Evolutionary conservation across 331 rosid species (phyloP), one percentile per base, ranked within the genome.

Genomic region (Quercus phellos): DNA sequence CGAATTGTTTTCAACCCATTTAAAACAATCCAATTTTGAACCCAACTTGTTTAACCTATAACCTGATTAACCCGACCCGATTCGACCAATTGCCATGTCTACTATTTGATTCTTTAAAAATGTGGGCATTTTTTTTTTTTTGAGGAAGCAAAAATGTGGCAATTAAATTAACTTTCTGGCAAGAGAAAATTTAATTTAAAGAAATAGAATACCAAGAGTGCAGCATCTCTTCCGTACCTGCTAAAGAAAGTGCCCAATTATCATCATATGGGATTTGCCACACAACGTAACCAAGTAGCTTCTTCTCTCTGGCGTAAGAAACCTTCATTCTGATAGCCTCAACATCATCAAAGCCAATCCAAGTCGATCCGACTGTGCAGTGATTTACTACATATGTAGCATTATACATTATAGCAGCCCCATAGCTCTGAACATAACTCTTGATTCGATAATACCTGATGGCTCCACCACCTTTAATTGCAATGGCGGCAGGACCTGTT

Each of bases 241-340:
- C 86, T 22, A 22, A 80, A 67, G 88, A 84, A 73, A 88, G 87
- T 68, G 1, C 74, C 86, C 87, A 88, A 32, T 82, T 82, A 46
- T 82, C 87, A 66, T 89, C 92, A 18, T 32, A 0, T 11, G 83
- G 9, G 38, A 89, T 64, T 10, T 64, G 77, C 90, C 87, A 88
- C 24, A 54, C 79, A 82, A 5, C n/a, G 51, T 80, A 86, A 64
- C 90, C 88, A 19, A 64, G 85, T 29, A 87, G 55, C 10, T 68
- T 70, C 14, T 70, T 80, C 76, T 82, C 63, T 77, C 22, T 84
- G 5, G 85, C 90, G 58, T 79, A 84, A 51, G 86, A 70, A 8
- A 84, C 87, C 51, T 82, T 82, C 3, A 8, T 32, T 51, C 53
- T 74, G 56, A 84, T 27, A 24, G 35, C 70, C 22, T 78, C 51